Evolutionary conservation across 2,329 filamentous ascomycete species (phyloP), one percentile per base, ranked within the genome.

Genomic region (Cercospora janseana): DNA sequence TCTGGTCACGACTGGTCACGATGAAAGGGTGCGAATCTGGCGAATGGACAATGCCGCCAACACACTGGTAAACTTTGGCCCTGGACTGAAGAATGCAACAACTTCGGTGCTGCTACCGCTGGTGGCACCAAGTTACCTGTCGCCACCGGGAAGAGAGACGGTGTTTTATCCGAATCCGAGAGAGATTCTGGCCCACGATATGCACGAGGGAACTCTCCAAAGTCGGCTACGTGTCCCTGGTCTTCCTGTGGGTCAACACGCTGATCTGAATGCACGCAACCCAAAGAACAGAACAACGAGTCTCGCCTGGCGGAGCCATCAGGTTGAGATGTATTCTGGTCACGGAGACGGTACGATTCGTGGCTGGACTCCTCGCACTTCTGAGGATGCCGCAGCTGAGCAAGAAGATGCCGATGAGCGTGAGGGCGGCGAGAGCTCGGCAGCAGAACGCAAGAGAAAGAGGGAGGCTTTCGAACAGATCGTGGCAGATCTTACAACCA

Each of bases 11-110:
- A 80, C 87, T 2, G 91, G 90, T 0, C 86, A 94, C 51, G 93
- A 97, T 66, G 79, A 87, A 41, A 81, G 86, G 6, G 85, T 97
- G 55, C 81, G 91, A 4, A 87, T 96, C 1, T 97, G 92, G 92
- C 80, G 95, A 65, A 81, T 87, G 1, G 77, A 77, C 0, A 88
- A 82, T 0, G 89, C 90, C 2, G 86, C 86, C 13, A 96, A 97
- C 67, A 94, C 88, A 0, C 80, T 96, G 4, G 87, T 87, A 0
- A 91, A 86, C 66, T 97, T 96, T 64, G 90, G 90, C 0, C 87
- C 91, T 1, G 78, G 83, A 21, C 78, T 96, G 31, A 85, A 84
- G 60, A 96, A 96, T 66, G 77, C 60, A 0, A 66, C 69, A 6
- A 68, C 72, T 2, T 71, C 72, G 3, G 63, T 68, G 4, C 54